Percentiles rank a stretch among this genome's conserved stretches.
Conservation (phyloP, 257 asterid genomes). For the Solanum gandarillasii region DNA sequence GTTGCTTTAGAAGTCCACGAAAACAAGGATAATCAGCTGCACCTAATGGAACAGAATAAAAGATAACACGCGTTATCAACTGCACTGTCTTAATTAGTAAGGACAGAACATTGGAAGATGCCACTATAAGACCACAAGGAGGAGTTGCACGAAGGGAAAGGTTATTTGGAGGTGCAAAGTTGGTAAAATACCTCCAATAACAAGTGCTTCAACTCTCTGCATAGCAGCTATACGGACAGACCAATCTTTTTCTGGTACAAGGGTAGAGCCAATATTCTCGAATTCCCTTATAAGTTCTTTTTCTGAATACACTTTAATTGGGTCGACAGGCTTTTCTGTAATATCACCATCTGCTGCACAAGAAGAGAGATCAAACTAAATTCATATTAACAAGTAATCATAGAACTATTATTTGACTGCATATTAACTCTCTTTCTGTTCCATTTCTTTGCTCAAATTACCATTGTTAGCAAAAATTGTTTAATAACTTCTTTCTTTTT, state of each 20-base stretch:
- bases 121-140: not conserved
- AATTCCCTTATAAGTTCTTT: constrained; percentile 93
- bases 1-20: constrained; percentile 92
- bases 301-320: constrained; percentile 86
- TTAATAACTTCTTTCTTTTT: not conserved
- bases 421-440: not conserved
- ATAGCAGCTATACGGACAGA: constrained; percentile 84
- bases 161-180: not conserved
- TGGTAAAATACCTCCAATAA: constrained; percentile 70
- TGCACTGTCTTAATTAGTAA: not conserved
- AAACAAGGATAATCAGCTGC: constrained; percentile 88
- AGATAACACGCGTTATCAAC: not conserved
- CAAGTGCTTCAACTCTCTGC: constrained; percentile 95
- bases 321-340: constrained; percentile 87
- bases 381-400: not conserved
- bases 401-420: not conserved
- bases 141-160: not conserved
- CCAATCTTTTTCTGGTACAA: constrained; percentile 99
- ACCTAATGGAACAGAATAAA: constrained; percentile 38
- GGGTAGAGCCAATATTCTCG: constrained; percentile 79
- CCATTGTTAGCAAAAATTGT: not conserved
- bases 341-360: constrained; percentile 75
- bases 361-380: constrained; percentile 9
- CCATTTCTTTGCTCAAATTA: not conserved
- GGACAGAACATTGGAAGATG: not conserved